These are phyloP conservation scores for Marasmius fiardii DNA, from an alignment of 1,284 basidiomycete genomes.

Conservation along the genomic window DNA sequence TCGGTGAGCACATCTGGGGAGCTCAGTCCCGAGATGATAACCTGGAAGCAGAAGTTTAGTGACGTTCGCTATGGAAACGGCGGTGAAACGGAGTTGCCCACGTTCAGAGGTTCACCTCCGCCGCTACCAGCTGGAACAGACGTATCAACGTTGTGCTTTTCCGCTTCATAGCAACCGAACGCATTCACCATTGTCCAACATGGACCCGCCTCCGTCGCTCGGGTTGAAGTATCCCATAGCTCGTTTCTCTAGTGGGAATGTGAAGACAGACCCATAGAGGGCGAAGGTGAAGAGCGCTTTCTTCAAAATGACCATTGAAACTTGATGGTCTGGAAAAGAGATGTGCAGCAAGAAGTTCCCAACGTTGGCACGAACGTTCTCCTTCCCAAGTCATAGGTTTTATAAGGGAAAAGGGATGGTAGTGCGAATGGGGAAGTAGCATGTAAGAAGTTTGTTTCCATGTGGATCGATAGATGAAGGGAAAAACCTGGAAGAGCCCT, in stretches of 20 bases:
- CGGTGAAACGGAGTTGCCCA: constrained; percentile 23
- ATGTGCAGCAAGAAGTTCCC: not conserved
- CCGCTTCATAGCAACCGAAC: not conserved
- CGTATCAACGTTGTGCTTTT: not conserved
- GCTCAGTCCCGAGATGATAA: constrained; percentile 56
- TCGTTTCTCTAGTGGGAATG: constrained; percentile 8
- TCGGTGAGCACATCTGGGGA: constrained; percentile 54
- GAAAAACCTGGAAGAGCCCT: too few relatives aligned
- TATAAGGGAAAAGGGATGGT: too few relatives aligned
- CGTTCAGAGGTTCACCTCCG: constrained; percentile 60
- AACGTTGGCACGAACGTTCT: not conserved
- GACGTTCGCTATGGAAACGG: constrained; percentile 16
- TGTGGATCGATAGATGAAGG: not conserved
- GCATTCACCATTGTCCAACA: constrained; percentile 36
- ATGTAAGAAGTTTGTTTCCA: not conserved
- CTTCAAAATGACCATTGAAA: not conserved
- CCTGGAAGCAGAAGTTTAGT: constrained; percentile 26
- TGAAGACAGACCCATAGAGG: not conserved
- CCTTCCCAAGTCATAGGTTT: too few relatives aligned
- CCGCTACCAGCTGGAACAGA: constrained; percentile 35
- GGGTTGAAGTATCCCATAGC: constrained; percentile 42
- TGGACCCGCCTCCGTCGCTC: constrained; percentile 43
- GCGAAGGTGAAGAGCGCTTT: not conserved
- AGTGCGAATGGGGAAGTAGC: not conserved
- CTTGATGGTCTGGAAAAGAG: not conserved